Conservation (phyloP, 2,329 filamentous ascomycete genomes). For the Aurifilum marmelostoma region DNA sequence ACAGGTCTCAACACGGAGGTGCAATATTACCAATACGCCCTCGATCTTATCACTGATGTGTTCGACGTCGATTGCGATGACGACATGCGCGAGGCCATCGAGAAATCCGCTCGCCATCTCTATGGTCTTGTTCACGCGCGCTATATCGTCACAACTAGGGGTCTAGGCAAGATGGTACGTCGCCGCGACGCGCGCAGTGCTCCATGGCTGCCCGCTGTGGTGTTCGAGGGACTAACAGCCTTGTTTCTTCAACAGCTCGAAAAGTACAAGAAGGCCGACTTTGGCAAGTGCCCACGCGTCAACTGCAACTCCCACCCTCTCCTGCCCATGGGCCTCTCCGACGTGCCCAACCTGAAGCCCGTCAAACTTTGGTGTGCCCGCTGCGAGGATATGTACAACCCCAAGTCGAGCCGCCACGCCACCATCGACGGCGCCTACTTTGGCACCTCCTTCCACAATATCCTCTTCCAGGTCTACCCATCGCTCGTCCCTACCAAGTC, state of each 20-base stretch:
- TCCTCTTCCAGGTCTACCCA: conserved; percentile 98
- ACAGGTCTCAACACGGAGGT: conserved; percentile 97
- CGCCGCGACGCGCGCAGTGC: neutral
- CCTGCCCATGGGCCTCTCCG: conserved; percentile 91
- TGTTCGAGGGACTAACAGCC: neutral
- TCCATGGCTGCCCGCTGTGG: neutral
- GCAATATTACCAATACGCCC: conserved; percentile 97
- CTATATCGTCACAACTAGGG: conserved; percentile 95
- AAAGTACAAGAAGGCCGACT: conserved; percentile 98
- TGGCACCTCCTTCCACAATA: conserved; percentile 97
- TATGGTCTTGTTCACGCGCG: conserved; percentile 96
- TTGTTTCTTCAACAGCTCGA: conserved; percentile 69
- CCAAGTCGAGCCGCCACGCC: conserved; percentile 94
- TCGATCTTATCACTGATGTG: conserved; percentile 96
- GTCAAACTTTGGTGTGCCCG: conserved; percentile 97
- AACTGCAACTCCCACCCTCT: conserved; percentile 93
- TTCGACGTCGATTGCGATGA: conserved; percentile 99
- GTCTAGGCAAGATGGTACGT: conserved; percentile 91
- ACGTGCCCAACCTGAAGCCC: conserved; percentile 82
- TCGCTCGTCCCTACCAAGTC: conserved; percentile 86
- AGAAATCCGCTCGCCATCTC: conserved; percentile 93
- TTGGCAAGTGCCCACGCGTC: conserved; percentile 96
- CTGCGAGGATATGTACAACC: conserved; percentile 98
- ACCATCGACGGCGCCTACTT: conserved; percentile 98
- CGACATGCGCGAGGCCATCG: conserved; percentile 96